Conservation (phyloP, 2,329 filamentous ascomycete genomes). For the Xylariaceae sp. region DNA sequence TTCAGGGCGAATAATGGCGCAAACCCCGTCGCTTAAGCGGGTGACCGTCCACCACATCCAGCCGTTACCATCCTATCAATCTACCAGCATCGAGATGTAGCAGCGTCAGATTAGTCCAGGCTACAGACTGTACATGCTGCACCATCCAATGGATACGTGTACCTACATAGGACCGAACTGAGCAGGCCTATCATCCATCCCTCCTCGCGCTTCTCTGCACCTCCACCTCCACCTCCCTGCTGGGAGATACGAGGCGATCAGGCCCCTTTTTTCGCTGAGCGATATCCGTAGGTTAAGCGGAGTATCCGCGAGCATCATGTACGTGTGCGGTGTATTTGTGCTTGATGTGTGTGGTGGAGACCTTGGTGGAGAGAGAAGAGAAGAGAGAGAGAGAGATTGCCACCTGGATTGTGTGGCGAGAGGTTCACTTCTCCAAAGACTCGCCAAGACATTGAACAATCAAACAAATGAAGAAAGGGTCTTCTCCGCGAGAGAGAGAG, state of each 20-base stretch:
- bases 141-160: neutral
- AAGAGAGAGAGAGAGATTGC: neutral
- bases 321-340: neutral
- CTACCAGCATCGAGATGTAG: neutral
- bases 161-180: neutral
- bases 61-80: neutral
- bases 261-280: conserved; percentile 11
- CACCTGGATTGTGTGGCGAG: neutral
- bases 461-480: neutral
- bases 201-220: neutral
- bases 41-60: conserved; percentile 1
- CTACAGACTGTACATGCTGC: neutral
- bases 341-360: neutral
- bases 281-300: conserved; percentile 5
- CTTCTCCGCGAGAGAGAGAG: neutral
- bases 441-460: neutral
- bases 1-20: neutral
- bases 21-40: conserved; percentile 9
- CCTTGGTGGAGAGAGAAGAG: neutral
- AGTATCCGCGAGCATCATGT: neutral
- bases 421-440: conserved; percentile 9
- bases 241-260: conserved; percentile 3
- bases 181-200: neutral
- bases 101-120: neutral
- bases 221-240: neutral